Evolutionary conservation across 1,284 basidiomycete genomes (phyloP), one percentile per base, ranked within the genome.

Genomic region (Inonotus obliquus): DNA sequence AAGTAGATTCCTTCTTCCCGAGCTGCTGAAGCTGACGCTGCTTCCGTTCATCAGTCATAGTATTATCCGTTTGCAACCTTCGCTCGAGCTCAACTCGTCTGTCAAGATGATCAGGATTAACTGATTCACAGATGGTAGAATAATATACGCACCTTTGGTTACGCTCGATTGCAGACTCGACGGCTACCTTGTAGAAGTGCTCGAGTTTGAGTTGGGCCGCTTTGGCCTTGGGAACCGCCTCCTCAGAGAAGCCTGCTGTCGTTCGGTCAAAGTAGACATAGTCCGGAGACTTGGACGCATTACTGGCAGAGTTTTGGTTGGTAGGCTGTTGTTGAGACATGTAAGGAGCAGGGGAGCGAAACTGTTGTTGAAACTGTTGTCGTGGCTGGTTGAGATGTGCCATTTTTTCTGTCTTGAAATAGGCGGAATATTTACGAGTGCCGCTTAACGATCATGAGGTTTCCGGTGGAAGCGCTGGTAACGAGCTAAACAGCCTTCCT

Each of bases 141-240:
- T 38, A 39, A 54, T 41, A 37, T 44, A 65, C 69, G 53, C 65
- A 84, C 83, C 83, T 79, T 51, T 81, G 81, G 73, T 85, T 85
- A 54, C 92, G 79, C 69, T 92, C 91, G 64, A 94, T 91, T 45
- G 92, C 92, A 61, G 90, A 84, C 71, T 94, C 90, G 29, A 94
- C 92, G 5, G 91, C 90, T 63, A 98, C 90, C 76, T 98, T 98
- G 83, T 99, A 99, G 76, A 91, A 97, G 65, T 96, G 92, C 76
- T 98, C 96, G 59, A 99, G 85, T 76, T 98, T 98, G 74, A 98
- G 86, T 76, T 98, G 98, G 35, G 96, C 95, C 21, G 92, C 92
- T 59, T 94, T 98, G 3, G 95, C 91, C 64, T 94, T 92, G 62
- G 96, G 94, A 60, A 95, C 82, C 41, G 94, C 92, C 70, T 92